Evolutionary conservation across 768 basidiomycete species (phyloP).

Genomic region (Botryobasidium botryosum): DNA sequence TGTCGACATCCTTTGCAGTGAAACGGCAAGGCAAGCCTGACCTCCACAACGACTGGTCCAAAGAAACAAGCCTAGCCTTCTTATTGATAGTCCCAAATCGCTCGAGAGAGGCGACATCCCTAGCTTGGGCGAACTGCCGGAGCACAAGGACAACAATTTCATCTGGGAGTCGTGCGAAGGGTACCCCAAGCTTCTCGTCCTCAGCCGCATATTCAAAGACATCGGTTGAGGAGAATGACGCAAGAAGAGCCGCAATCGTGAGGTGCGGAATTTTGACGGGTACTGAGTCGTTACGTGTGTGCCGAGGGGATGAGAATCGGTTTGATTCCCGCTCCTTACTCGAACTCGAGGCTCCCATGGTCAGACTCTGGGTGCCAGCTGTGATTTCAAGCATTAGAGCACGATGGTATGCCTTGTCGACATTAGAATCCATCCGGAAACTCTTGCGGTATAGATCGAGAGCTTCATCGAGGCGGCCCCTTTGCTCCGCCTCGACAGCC

Average conservation of each 20-base stretch:
- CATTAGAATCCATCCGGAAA: constrained; percentile 58
- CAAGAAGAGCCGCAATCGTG: not conserved
- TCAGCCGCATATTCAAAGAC: constrained; percentile 41
- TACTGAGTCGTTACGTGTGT: too few relatives aligned
- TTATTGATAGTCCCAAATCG: constrained; percentile 58
- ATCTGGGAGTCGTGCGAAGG: constrained; percentile 47
- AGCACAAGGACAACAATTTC: constrained; percentile 59
- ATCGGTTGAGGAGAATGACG: constrained; percentile 7
- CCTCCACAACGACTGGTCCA: constrained; percentile 67
- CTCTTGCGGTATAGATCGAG: constrained; percentile 60
- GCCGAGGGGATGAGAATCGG: too few relatives aligned
- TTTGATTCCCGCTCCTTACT: too few relatives aligned
- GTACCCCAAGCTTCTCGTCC: constrained; percentile 39
- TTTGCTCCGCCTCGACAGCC: constrained; percentile 60
- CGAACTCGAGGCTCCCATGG: too few relatives aligned
- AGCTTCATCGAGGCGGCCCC: constrained; percentile 59
- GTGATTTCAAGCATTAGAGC: not conserved
- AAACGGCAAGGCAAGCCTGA: constrained; percentile 15
- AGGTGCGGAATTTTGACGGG: too few relatives aligned
- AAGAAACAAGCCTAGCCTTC: constrained; percentile 53
- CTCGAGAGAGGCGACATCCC: constrained; percentile 49
- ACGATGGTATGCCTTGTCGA: constrained; percentile 48
- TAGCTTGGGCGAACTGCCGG: constrained; percentile 26
- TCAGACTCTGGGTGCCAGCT: too few relatives aligned
- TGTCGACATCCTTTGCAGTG: not conserved